phyloP scores from a whole-genome alignment of 192 early-diverging fungal genomes.

The Backusella tuberculispora region DNA sequence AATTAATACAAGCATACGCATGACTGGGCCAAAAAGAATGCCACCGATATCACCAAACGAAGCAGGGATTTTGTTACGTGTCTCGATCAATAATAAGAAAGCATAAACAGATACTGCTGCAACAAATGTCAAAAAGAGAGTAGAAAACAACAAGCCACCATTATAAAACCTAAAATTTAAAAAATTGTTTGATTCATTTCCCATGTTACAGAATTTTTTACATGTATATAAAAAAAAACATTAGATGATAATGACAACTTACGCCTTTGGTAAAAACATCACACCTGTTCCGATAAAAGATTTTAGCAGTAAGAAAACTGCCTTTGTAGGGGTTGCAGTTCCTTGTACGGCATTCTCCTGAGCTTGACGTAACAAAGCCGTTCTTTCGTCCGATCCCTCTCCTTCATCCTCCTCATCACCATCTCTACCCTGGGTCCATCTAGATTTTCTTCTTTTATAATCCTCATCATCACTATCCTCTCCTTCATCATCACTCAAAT shows the following conservation, averaged over 20 bases:
- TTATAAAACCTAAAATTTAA: constrained; percentile 55
- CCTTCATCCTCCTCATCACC: neutral
- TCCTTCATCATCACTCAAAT: constrained; percentile 60
- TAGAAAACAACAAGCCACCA: constrained; percentile 70
- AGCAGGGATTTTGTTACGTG: constrained; percentile 63
- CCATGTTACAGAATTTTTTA: too few relatives aligned
- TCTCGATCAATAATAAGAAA: constrained; percentile 72
- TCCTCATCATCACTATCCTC: constrained; percentile 16
- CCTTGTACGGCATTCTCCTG: constrained; percentile 32
- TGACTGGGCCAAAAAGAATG: constrained; percentile 62
- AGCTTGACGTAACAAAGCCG: constrained; percentile 25
- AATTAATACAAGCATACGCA: constrained; percentile 63
- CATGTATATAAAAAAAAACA: too few relatives aligned
- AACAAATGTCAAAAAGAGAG: constrained; percentile 47
- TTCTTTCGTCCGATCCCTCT: constrained; percentile 26
- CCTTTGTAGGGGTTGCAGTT: constrained; percentile 68
- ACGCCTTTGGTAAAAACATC: constrained; percentile 42
- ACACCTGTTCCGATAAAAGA: constrained; percentile 62
- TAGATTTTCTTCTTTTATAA: constrained; percentile 8
- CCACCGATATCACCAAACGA: constrained; percentile 74
- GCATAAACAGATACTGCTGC: constrained; percentile 64
- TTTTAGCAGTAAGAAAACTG: constrained; percentile 80
- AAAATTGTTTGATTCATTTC: neutral
- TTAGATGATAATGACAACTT: constrained; percentile 24
- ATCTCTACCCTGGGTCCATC: neutral